Conservation (phyloP, 495 filamentous ascomycete genomes). For the Terfezia boudieri region DNA sequence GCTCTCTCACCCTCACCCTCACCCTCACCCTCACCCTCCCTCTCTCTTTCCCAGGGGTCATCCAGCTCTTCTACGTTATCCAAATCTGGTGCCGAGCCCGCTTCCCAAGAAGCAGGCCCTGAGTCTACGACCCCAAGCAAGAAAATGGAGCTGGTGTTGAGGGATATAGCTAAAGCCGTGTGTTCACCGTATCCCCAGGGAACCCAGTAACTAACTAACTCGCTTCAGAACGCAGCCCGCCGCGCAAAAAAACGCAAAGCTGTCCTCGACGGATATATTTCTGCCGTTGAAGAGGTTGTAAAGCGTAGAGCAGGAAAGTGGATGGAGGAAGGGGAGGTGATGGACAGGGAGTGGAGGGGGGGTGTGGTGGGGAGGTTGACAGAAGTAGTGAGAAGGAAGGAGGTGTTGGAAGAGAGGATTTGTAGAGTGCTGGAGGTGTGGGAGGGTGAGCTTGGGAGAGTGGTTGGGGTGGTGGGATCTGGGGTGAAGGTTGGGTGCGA, state of each 20-base stretch:
- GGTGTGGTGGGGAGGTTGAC: not conserved
- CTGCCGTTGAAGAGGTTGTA: not conserved
- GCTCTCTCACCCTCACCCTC: not conserved
- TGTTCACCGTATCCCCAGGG: not conserved
- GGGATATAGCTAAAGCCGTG: not conserved
- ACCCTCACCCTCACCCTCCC: not conserved
- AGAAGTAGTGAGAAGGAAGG: not conserved
- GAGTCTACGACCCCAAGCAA: not conserved
- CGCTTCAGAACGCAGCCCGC: not conserved
- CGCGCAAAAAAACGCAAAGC: not conserved
- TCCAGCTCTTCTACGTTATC: not conserved
- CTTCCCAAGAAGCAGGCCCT: too few relatives aligned
- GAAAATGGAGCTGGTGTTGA: not conserved
- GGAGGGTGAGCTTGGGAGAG: not conserved
- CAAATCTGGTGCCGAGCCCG: not conserved
- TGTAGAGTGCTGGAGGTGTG: not conserved
- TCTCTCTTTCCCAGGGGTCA: not conserved
- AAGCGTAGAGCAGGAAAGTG: not conserved
- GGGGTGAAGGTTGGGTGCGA: not conserved
- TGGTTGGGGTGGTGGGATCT: not conserved
- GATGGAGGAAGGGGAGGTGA: not conserved
- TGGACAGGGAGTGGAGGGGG: not conserved
- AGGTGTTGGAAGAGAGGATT: not conserved
- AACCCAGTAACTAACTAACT: not conserved
- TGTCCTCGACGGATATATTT: not conserved